Percentiles rank a stretch among this genome's conserved stretches.
Evolutionary conservation across 768 basidiomycete genomes (phyloP).

Genomic region (Mycena olivaceomarginata): DNA sequence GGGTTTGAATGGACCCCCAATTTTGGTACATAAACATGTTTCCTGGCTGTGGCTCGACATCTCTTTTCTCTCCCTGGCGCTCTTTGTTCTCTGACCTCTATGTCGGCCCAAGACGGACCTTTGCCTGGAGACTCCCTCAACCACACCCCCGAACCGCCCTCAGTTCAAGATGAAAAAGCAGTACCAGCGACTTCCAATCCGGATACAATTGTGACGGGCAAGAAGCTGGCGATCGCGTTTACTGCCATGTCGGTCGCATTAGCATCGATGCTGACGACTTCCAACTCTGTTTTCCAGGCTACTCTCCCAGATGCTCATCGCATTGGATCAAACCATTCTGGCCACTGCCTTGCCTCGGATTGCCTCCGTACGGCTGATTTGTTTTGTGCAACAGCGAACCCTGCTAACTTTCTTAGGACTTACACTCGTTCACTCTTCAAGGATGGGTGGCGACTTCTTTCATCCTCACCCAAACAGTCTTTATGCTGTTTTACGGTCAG

Average conservation of each 20-base stretch:
- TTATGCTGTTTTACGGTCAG: conserved; percentile 39
- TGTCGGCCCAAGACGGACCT: not conserved
- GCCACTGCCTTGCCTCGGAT: conserved; percentile 54
- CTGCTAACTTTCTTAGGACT: conserved; percentile 3
- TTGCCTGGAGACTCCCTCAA: not conserved
- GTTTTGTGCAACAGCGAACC: not conserved
- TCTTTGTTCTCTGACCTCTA: not conserved
- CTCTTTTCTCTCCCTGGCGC: not conserved
- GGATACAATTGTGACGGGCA: not conserved
- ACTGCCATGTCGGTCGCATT: not conserved
- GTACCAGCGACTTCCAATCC: not conserved
- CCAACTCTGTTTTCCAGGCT: conserved; percentile 5
- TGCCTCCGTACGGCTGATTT: conserved; percentile 38
- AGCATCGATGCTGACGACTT: not conserved
- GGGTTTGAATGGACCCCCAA: not conserved
- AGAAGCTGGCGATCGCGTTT: not conserved
- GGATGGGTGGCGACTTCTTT: conserved; percentile 45
- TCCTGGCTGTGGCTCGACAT: no score
- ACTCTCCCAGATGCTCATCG: conserved; percentile 50
- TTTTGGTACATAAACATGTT: not conserved
- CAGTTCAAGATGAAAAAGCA: not conserved
- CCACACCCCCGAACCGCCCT: not conserved
- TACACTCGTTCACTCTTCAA: conserved; percentile 30
- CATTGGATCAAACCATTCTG: conserved; percentile 63
- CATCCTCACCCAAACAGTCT: conserved; percentile 47